A percentile compares a stretch with the other conserved stretches of the same genome.
These are phyloP conservation scores for Polygonum maritimum DNA, from an alignment of 148 eudicot genomes.

Conservation along the genomic window DNA sequence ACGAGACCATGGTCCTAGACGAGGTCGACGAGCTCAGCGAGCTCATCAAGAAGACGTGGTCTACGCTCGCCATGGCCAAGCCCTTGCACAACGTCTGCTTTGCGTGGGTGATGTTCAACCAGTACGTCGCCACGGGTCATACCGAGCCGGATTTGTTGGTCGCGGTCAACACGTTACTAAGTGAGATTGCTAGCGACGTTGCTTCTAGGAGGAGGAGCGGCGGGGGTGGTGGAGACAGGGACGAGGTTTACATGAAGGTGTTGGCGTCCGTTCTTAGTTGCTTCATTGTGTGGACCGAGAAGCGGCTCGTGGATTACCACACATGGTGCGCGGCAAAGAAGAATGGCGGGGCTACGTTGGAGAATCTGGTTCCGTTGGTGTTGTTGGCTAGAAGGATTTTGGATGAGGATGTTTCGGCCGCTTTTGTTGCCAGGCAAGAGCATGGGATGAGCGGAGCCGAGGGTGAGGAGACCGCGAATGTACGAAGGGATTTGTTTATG, in stretches of 20 bases:
- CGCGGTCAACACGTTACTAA: constrained; percentile 51
- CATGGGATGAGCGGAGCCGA: constrained; percentile 11
- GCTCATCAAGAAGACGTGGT: constrained; percentile 87
- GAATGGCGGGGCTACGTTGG: constrained; percentile 30
- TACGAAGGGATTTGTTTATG: neutral
- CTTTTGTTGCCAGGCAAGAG: constrained; percentile 27
- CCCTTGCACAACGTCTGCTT: constrained; percentile 64
- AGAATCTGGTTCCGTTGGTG: constrained; percentile 54
- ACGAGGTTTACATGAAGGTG: constrained; percentile 42
- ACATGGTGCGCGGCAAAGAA: constrained; percentile 28
- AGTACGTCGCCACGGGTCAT: constrained; percentile 60
- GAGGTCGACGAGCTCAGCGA: constrained; percentile 89
- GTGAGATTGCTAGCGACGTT: constrained; percentile 60
- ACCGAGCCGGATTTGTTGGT: constrained; percentile 57
- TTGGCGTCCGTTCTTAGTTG: constrained; percentile 42
- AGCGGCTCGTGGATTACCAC: constrained; percentile 54
- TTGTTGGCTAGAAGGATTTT: constrained; percentile 46
- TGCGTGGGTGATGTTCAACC: constrained; percentile 73
- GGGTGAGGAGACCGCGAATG: constrained; percentile 11
- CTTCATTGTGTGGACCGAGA: constrained; percentile 71
- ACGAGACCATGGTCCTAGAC: constrained; percentile 59
- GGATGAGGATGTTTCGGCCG: constrained; percentile 52
- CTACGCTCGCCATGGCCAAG: constrained; percentile 47
- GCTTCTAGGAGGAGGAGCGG: constrained; percentile 48
- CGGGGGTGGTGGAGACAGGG: constrained; percentile 26